A percentile compares a stretch with the other conserved stretches of the same genome.
Conservation (phyloP, 805 yeast genomes). For the Spathaspora gorwiae region DNA sequence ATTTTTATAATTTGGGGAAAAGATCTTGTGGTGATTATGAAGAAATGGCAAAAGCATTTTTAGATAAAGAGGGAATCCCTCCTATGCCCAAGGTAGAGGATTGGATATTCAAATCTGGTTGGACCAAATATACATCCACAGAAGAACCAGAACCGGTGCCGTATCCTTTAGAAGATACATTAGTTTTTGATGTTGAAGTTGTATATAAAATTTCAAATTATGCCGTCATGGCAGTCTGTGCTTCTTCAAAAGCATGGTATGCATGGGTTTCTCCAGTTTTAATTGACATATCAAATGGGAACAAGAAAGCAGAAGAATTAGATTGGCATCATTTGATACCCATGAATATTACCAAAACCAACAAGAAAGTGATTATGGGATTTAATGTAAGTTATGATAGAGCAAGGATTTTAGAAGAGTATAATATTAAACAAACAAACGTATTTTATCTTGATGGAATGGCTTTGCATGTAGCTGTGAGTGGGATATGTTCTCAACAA, state of each 20-base stretch:
- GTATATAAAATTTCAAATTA: constrained; percentile 69
- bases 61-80: constrained; percentile 22
- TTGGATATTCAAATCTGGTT: constrained; percentile 68
- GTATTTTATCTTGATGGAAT: constrained; percentile 86
- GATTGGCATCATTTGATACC: constrained; percentile 71
- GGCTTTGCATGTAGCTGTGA: constrained; percentile 85
- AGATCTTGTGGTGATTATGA: constrained; percentile 58
- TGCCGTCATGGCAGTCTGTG: constrained; percentile 80
- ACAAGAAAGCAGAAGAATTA: constrained; percentile 8
- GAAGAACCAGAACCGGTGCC: constrained; percentile 52
- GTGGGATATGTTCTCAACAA: constrained; percentile 92
- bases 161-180: constrained; percentile 64
- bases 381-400: constrained; percentile 91
- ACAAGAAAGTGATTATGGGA: constrained; percentile 68
- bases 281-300: constrained; percentile 44
- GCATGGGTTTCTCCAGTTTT: constrained; percentile 91
- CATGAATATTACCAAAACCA: constrained; percentile 42
- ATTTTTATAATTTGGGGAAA: constrained; percentile 69
- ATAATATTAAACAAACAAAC: constrained; percentile 58
- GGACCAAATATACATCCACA: constrained; percentile 69
- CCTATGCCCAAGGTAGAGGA: constrained; percentile 37
- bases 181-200: constrained; percentile 89
- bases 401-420: constrained; percentile 81
- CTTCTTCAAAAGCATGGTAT: constrained; percentile 78
- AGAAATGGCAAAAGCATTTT: constrained; percentile 43